Percentiles rank a stretch among this genome's conserved stretches.
These are phyloP conservation scores for Pezizomycotina sp. DNA, from an alignment of 2,329 filamentous ascomycete genomes.

Conservation along the genomic window DNA sequence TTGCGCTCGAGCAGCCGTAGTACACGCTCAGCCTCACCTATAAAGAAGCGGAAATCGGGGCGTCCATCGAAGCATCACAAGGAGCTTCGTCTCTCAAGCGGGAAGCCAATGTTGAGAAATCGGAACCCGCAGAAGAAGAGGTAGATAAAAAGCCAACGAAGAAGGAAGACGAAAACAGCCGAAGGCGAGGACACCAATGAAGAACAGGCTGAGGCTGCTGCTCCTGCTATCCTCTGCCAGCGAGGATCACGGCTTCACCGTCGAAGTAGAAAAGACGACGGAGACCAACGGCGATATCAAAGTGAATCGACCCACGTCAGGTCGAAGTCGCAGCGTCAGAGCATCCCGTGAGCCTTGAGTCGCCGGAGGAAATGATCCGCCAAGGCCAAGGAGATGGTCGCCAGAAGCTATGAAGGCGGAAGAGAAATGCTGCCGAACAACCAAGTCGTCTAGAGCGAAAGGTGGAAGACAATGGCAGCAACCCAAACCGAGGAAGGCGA, in stretches of 20 bases:
- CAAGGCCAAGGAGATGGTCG: constrained; percentile 76
- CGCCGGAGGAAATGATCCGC: constrained; percentile 70
- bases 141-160: constrained; percentile 22
- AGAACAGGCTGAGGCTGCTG: constrained; percentile 7
- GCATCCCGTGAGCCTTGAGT: constrained; percentile 49
- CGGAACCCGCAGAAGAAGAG: background rate
- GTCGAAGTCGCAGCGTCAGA: constrained; percentile 51
- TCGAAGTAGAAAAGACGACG: constrained; percentile 22
- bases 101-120: constrained; percentile 24
- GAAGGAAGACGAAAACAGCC: constrained; percentile 22
- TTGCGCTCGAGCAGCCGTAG: constrained; percentile 34
- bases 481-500: constrained; percentile 32
- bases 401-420: constrained; percentile 45
- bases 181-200: constrained; percentile 25
- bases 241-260: constrained; percentile 32
- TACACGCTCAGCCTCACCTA: constrained; percentile 27
- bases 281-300: constrained; percentile 34
- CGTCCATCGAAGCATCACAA: constrained; percentile 33
- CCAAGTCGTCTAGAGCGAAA: constrained; percentile 48
- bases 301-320: constrained; percentile 55
- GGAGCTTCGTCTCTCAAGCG: constrained; percentile 41
- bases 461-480: constrained; percentile 47
- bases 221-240: constrained; percentile 27
- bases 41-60: constrained; percentile 26
- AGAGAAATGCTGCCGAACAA: constrained; percentile 26